Conservation (phyloP, 306 rosid species). For the Cicer judaicum region DNA sequence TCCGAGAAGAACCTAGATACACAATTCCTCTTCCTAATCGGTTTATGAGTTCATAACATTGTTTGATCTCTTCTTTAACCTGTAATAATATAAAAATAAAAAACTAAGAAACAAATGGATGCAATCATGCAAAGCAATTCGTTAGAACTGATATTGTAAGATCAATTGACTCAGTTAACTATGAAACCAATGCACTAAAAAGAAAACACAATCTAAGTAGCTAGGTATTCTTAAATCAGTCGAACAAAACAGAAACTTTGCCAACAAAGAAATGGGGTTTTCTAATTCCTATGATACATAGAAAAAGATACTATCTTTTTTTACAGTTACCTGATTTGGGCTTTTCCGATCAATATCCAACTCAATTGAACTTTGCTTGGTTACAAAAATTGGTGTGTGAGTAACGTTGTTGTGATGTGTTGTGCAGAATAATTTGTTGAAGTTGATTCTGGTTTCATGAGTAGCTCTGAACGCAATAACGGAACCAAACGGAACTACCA, state of each 20-base stretch:
- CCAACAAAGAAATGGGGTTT: not conserved
- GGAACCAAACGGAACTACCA: not conserved
- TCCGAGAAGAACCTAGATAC: constrained; percentile 91
- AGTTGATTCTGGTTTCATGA: not conserved
- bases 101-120: constrained; percentile 12
- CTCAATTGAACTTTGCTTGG: not conserved
- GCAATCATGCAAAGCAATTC: constrained; percentile 22
- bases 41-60: constrained; percentile 82
- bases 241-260: not conserved
- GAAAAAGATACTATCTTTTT: too few species aligned
- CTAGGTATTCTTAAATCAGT: not conserved
- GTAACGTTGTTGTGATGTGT: not conserved
- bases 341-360: not conserved
- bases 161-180: not conserved
- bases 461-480: not conserved
- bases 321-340: constrained; percentile 1
- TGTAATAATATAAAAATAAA: constrained; percentile 43
- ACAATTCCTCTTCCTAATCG: constrained; percentile 85
- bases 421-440: not conserved
- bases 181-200: too few species aligned
- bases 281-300: not conserved
- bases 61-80: constrained; percentile 81
- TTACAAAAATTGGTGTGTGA: not conserved
- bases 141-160: constrained; percentile 12
- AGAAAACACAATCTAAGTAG: too few species aligned